These are phyloP conservation scores for Glycine latifolia DNA, from an alignment of 306 rosid species.

Conservation along the genomic window DNA sequence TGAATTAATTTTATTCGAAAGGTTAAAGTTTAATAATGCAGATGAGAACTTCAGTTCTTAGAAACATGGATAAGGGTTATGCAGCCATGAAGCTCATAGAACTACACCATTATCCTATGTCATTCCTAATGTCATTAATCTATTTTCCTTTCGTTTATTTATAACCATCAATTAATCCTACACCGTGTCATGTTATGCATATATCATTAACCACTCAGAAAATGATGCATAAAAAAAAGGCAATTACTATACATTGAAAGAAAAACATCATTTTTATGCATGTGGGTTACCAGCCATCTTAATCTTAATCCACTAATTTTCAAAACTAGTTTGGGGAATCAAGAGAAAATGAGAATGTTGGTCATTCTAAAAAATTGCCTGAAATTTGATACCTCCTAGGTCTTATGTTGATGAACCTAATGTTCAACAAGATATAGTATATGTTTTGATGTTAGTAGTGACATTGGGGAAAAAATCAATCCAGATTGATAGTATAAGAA, in stretches of 20 bases:
- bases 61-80: no score
- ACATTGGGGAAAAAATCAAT: not conserved
- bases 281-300: not conserved
- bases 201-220: not conserved
- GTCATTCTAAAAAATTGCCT: slow-evolving; percentile 39
- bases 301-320: no score
- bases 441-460: slow-evolving; percentile 11
- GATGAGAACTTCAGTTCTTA: no score
- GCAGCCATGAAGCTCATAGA: slow-evolving; percentile 3
- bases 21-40: not conserved
- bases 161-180: not conserved
- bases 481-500: slow-evolving; percentile 21
- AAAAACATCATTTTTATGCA: slow-evolving; percentile 21
- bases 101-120: not conserved
- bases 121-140: not conserved
- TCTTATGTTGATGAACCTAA: slow-evolving; percentile 29
- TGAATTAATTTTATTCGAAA: not conserved
- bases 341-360: slow-evolving; percentile 3
- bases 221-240: slow-evolving; percentile 9
- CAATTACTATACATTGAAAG: not conserved
- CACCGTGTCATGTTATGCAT: not conserved
- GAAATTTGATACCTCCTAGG: slow-evolving; percentile 1
- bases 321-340: no score
- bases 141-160: not conserved
- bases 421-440: slow-evolving; percentile 25